Evolutionary conservation across 768 basidiomycete genomes (phyloP), one percentile per base, ranked within the genome.

Genomic region (Auricularia sp.): DNA sequence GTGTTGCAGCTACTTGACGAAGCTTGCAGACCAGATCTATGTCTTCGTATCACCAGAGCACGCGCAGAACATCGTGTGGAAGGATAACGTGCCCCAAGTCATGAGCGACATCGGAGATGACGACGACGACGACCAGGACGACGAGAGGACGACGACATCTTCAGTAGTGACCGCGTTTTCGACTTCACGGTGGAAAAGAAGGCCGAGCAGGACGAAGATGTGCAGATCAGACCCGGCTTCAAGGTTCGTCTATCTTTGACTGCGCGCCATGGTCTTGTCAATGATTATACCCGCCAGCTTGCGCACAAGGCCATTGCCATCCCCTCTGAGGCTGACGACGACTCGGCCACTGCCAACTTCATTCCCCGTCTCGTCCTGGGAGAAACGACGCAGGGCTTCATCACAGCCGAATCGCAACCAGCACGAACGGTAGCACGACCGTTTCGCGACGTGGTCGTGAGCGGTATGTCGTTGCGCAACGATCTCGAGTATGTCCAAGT

Each of bases 161-260:
- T 71, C 7, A n/a, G 64, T 34, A 54, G 44, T 2, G 83, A 82
- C 42, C 75, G 84, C 8, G 70, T 86, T 63, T 83, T 81, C 68
- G 77, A 77, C 0, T 86, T 83, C 63, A 79, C 81, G 56, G 84
- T 86, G 0, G 71, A 76, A 0, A 83, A 85, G 70, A 83, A 79
- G 5, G 78, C 77, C 18, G 82, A 84, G 59, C 80, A 84, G 66
- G 82, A 83, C 62, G 84, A 84, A 67, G 74, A 75, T 3, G 81
- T 83, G 1, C 69, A 71, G 1, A 69, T 73, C 7, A 74, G 75
- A 16, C 72, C 74, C 3, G 83, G 84, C 0, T 84, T 84, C 68
- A 73, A 71, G 67, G 84, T 84, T 68, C 12, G 72, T 60, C 12
- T 43, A 61, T 44, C 18, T 16, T 23, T 66, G 62, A 29, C 42